Evolutionary conservation across 176 grass and related monocot genomes (phyloP).

Genomic region (Melocanna baccifera): DNA sequence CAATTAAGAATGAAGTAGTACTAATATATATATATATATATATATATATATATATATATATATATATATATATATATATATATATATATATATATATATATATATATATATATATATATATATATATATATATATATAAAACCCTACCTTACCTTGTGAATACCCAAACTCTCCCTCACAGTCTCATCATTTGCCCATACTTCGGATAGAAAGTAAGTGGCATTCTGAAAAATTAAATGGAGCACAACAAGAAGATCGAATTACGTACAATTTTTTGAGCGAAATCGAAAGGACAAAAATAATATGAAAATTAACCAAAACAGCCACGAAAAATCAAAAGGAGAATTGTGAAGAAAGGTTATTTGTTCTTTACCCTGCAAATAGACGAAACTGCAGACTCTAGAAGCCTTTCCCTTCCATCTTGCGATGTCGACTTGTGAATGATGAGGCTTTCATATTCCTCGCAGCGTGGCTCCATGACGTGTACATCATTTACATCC

Average conservation of each 20-base stretch:
- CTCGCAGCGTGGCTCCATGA: neutral
- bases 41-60: too few relatives aligned
- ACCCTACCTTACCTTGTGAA: conserved; percentile 22
- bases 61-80: too few relatives aligned
- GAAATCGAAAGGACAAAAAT: too few relatives aligned
- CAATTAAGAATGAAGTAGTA: neutral
- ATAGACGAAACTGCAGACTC: neutral
- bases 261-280: neutral
- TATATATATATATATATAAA: too few relatives aligned
- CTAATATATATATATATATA: neutral
- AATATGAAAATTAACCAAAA: too few relatives aligned
- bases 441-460: neutral
- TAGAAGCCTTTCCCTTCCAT: neutral
- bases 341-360: too few relatives aligned
- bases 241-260: neutral
- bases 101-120: too few relatives aligned
- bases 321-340: too few relatives aligned
- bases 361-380: neutral
- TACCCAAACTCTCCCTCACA: conserved; percentile 40
- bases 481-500: neutral
- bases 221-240: neutral
- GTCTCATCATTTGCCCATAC: conserved; percentile 40
- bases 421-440: neutral
- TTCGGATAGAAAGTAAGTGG: conserved; percentile 30
- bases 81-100: too few relatives aligned